Evolutionary conservation across 2,329 filamentous ascomycete species (phyloP), one percentile per base, ranked within the genome.

Genomic region (Bipolaris bicolor): DNA sequence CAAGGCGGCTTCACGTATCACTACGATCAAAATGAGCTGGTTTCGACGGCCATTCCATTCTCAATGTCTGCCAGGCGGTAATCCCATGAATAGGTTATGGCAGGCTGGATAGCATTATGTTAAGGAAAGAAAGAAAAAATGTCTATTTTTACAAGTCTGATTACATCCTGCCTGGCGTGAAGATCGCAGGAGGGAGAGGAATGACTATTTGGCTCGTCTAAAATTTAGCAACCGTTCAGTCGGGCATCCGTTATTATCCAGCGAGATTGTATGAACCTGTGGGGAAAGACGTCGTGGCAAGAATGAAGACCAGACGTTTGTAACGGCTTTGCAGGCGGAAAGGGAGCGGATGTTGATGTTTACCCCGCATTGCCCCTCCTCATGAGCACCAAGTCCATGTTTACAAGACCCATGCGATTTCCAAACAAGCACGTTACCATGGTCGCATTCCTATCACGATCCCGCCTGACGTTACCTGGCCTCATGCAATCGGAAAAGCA

Each of bases 1-100:
- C 84, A 85, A 56, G 72, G 73, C 18, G 75, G 75, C 0, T 76
- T 77, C 54, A 63, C 68, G 5, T 67, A 71, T 29, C 75, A 77
- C 47, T 76, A 74, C 46, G 71, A 75, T 45, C 69, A 76, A 50
- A 77, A 77, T 36, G 73, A 76, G 48, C 59, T 70, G 1, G 74
- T 76, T 3, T 71, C 65, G 9, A 61, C 70, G 29, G 67, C 66
- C 31, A 54, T 76, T 45, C 74, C 73, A 1, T 75, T 73, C 55
- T 75, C 70, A 3, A 61, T 70, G 59, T 48, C 64, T 18, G 44
- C 55, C 26, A 66, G 57, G 47, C 60, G 61, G 10, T 69, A 64
- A 29, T n/a, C 13, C 9, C 26, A 29, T 10, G 26, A 29, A 29
- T 10, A 29, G 7, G 9, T 29, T 10, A 29, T 29, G 9, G 9